Evolutionary conservation across 1,284 basidiomycete genomes (phyloP).

Genomic region (Apiotrichum sp.): DNA sequence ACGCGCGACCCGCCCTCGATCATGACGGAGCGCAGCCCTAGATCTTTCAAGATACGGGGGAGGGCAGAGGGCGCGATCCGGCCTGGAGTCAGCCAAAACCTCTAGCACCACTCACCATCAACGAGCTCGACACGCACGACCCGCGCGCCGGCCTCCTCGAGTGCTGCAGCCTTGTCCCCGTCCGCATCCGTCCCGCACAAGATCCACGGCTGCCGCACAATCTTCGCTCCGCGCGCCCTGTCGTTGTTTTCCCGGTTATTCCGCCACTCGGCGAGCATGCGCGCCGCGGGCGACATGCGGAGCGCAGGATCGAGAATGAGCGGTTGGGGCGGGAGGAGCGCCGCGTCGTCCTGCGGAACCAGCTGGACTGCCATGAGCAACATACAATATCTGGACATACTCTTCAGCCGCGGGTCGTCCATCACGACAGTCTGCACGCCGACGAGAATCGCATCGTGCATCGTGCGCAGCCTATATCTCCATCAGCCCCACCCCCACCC

Average conservation of each 20-base stretch:
- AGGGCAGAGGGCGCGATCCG: constrained; percentile 53
- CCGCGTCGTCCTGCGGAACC: constrained; percentile 20
- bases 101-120: constrained; percentile 43
- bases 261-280: constrained; percentile 54
- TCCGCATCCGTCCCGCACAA: constrained; percentile 50
- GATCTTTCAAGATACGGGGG: constrained; percentile 53
- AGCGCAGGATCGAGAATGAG: constrained; percentile 75
- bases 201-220: constrained; percentile 69
- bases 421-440: constrained; percentile 85
- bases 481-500: background rate
- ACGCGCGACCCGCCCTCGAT: constrained; percentile 87
- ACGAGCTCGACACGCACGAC: constrained; percentile 40
- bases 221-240: constrained; percentile 43
- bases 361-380: constrained; percentile 27
- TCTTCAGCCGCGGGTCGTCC: constrained; percentile 88
- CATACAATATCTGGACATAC: constrained; percentile 50
- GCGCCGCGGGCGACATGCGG: constrained; percentile 61
- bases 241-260: constrained; percentile 7
- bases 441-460: constrained; percentile 89
- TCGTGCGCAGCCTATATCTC: constrained; percentile 63
- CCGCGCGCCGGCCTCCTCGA: constrained; percentile 43
- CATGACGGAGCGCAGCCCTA: constrained; percentile 73
- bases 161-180: constrained; percentile 12
- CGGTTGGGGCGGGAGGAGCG: constrained; percentile 58
- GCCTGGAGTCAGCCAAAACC: constrained; percentile 33